Evolutionary conservation across 345 rosid species (phyloP).

Genomic region (Eucalyptus dawsonii): DNA sequence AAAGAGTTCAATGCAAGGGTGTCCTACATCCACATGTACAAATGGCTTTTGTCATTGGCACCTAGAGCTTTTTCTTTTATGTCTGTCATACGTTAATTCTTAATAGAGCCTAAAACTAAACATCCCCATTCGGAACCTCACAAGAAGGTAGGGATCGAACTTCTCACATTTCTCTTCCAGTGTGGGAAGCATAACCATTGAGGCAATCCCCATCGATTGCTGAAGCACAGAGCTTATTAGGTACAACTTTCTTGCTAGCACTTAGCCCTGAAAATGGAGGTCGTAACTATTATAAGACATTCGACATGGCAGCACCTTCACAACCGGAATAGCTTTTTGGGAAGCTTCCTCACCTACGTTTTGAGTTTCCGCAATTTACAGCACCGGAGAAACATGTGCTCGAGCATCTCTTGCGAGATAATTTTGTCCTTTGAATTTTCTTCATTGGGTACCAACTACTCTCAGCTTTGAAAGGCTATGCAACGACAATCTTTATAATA

Average conservation of each 20-base stretch:
- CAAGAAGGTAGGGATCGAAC: too few relatives aligned
- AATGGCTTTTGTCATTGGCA: background rate
- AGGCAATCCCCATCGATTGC: too few relatives aligned
- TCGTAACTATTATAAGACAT: background rate
- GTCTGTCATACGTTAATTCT: too few relatives aligned
- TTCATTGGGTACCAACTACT: background rate
- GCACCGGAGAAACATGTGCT: background rate
- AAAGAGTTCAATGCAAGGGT: background rate
- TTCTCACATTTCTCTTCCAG: too few relatives aligned
- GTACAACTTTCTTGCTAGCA: background rate
- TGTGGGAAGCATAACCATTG: too few relatives aligned
- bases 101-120: too few relatives aligned
- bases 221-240: background rate
- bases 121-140: fast-evolving
- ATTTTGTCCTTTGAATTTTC: background rate
- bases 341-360: background rate
- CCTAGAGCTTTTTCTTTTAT: too few relatives aligned
- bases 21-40: background rate
- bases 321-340: background rate
- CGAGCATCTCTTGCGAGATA: background rate
- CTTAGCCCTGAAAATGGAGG: background rate
- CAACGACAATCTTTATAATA: background rate
- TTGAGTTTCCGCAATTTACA: background rate
- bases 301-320: background rate
- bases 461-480: background rate